Evolutionary conservation across 208 protist genomes (phyloP).

Genomic region (Leishmania gerbilli): DNA sequence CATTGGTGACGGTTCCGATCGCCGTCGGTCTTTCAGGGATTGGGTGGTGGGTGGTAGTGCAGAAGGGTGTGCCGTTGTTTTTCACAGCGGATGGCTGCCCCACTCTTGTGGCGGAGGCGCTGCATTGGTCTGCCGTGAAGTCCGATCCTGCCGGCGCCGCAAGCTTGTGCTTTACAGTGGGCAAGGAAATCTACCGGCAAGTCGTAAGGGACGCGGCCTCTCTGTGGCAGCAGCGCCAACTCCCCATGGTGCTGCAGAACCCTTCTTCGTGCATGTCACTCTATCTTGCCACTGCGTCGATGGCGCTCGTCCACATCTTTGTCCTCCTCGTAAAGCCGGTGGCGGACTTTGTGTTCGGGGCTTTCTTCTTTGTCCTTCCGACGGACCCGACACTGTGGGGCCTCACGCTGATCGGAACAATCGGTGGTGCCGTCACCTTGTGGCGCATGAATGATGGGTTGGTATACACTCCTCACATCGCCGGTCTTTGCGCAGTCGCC

Average conservation of each 20-base stretch:
- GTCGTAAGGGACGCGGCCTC: slow-evolving; percentile 14
- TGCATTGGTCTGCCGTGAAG: slow-evolving; percentile 27
- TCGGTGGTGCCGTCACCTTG: slow-evolving; percentile 31
- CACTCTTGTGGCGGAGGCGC: slow-evolving; percentile 25
- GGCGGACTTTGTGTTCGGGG: slow-evolving; percentile 30
- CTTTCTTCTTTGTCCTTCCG: slow-evolving; percentile 47
- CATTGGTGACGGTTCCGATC: slow-evolving; percentile 65
- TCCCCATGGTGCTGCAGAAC: slow-evolving; percentile 20
- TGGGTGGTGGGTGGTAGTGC: slow-evolving; percentile 42
- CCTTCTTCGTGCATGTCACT: slow-evolving; percentile 22
- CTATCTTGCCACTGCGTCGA: slow-evolving; percentile 39
- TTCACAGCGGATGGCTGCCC: slow-evolving; percentile 16
- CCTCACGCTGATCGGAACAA: slow-evolving; percentile 36
- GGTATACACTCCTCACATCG: slow-evolving; percentile 21
- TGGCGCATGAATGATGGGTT: slow-evolving; percentile 29
- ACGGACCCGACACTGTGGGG: slow-evolving; percentile 78
- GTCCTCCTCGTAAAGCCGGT: slow-evolving; percentile 42
- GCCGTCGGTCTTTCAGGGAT: slow-evolving; percentile 48
- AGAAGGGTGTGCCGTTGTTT: slow-evolving; percentile 35
- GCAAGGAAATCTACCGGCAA: slow-evolving; percentile 32
- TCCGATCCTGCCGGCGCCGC: slow-evolving; percentile 24
- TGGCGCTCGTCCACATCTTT: slow-evolving; percentile 55
- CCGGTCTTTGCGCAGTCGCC: slow-evolving; percentile 23
- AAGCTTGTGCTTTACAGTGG: slow-evolving; percentile 31
- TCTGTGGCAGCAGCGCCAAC: slow-evolving; percentile 21